Percentiles rank a stretch among this genome's conserved stretches.
These are phyloP conservation scores for Coprinellus micaceus DNA, from an alignment of 768 basidiomycete species.

Conservation along the genomic window DNA sequence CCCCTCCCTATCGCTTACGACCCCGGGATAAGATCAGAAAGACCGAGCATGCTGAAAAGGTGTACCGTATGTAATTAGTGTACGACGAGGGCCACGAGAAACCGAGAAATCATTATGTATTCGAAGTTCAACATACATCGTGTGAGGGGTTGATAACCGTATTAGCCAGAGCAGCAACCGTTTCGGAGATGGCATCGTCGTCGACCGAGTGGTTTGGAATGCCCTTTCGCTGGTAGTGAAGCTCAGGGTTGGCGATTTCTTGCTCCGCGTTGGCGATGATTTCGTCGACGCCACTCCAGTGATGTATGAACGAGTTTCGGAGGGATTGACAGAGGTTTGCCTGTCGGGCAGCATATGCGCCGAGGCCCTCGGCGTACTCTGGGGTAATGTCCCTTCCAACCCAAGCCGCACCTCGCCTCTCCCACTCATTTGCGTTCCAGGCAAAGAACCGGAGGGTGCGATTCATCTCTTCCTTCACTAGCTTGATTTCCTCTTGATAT, in stretches of 20 bases:
- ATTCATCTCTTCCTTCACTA: slow-evolving; percentile 16
- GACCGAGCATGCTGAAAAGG: too few relatives aligned
- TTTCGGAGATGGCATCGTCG: too few relatives aligned
- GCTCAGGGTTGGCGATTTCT: background rate
- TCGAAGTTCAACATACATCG: too few relatives aligned
- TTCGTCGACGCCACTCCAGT: background rate
- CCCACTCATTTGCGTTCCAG: slow-evolving; percentile 13
- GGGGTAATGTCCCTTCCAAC: background rate
- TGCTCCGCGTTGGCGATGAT: background rate
- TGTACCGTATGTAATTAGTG: too few relatives aligned
- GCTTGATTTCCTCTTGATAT: slow-evolving; percentile 12
- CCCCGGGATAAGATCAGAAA: too few relatives aligned
- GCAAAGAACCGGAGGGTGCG: slow-evolving; percentile 6
- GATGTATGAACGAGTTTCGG: background rate
- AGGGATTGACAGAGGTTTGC: background rate
- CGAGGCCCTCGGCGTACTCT: slow-evolving; percentile 7
- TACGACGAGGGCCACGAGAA: too few relatives aligned
- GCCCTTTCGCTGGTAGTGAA: too few relatives aligned
- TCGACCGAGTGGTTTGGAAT: too few relatives aligned
- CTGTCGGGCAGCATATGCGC: slow-evolving; percentile 9
- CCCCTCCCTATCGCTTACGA: too few relatives aligned
- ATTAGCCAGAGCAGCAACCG: too few relatives aligned
- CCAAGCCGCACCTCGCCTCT: background rate
- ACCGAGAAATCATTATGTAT: too few relatives aligned
- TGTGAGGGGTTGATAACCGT: too few relatives aligned